Evolutionary conservation across 768 basidiomycete species (phyloP).

Genomic region (Phylloporus scabripes): DNA sequence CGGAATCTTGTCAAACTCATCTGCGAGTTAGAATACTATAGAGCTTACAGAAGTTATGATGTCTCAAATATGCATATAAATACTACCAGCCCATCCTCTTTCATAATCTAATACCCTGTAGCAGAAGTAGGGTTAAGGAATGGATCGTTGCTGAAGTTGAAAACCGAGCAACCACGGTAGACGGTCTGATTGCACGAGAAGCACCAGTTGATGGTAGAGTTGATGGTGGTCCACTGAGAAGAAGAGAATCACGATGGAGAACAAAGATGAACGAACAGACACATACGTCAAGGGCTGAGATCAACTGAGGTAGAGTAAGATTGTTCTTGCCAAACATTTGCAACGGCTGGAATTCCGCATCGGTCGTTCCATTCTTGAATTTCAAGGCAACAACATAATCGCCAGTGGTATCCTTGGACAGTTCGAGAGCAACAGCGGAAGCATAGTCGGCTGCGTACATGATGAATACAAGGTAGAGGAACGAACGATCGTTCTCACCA

Average conservation of each 20-base stretch:
- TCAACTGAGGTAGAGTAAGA: conserved; percentile 17
- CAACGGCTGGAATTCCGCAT: conserved; percentile 50
- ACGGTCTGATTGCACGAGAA: conserved; percentile 32
- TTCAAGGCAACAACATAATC: conserved; percentile 71
- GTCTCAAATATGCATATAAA: neutral
- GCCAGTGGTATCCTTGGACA: conserved; percentile 55
- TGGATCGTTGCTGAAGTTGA: conserved; percentile 24
- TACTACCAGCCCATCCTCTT: neutral
- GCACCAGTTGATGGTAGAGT: conserved; percentile 32
- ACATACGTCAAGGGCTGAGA: conserved; percentile 17
- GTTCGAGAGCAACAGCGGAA: conserved; percentile 68
- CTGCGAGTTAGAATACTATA: neutral
- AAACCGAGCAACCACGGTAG: conserved; percentile 29
- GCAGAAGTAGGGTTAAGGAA: conserved; percentile 29
- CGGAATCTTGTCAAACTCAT: neutral
- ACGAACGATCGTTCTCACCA: conserved; percentile 38
- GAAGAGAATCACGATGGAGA: neutral
- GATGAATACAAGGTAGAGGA: neutral
- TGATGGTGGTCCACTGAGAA: conserved; percentile 24
- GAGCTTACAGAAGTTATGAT: neutral
- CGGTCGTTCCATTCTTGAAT: conserved; percentile 72
- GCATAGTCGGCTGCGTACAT: conserved; percentile 59
- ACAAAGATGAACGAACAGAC: neutral
- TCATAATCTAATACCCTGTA: conserved; percentile 13
- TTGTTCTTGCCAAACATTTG: conserved; percentile 54